Percentiles rank a stretch among this genome's conserved stretches.
Evolutionary conservation across 129 eudicot species (phyloP).

Genomic region (Rutidosis leptorrhynchoides): DNA sequence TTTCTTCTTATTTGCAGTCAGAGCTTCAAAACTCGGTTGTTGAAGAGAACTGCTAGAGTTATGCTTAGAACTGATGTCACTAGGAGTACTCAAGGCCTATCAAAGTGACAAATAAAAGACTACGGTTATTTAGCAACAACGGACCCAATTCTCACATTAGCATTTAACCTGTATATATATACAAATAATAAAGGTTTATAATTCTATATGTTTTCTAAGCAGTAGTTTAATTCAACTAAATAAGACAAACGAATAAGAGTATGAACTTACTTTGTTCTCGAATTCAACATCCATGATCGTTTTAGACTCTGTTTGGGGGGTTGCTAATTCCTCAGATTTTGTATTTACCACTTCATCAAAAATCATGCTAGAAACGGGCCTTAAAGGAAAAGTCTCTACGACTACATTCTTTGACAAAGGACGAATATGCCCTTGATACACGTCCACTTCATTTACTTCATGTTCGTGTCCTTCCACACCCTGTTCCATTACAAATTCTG

Average conservation of each 20-base stretch:
- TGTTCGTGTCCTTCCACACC: conserved; percentile 26
- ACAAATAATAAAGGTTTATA: not conserved
- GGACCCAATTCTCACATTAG: not conserved
- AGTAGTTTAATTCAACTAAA: not conserved
- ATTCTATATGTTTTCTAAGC: not conserved
- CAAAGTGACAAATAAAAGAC: conserved; percentile 13
- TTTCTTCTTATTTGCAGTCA: conserved; percentile 14
- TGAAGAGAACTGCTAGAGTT: conserved; percentile 14
- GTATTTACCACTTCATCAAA: conserved; percentile 20
- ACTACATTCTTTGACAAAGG: conserved; percentile 33
- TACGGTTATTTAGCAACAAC: not conserved
- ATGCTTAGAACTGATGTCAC: conserved; percentile 10
- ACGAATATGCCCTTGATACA: conserved; percentile 15
- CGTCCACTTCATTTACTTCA: conserved; percentile 31
- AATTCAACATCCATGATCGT: not conserved
- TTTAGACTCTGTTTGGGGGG: conserved; percentile 1
- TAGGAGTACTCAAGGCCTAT: conserved; percentile 30
- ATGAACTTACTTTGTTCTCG: conserved; percentile 41
- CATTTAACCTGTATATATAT: not conserved
- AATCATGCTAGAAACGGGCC: conserved; percentile 39
- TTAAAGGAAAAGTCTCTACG: conserved; percentile 75
- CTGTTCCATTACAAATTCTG: conserved; percentile 20
- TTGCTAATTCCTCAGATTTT: conserved; percentile 17
- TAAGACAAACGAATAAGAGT: not conserved
- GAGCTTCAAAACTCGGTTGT: conserved; percentile 24